Evolutionary conservation across 208 protist species (phyloP), one percentile per base, ranked within the genome.

Genomic region (Angomonas desouzai): DNA sequence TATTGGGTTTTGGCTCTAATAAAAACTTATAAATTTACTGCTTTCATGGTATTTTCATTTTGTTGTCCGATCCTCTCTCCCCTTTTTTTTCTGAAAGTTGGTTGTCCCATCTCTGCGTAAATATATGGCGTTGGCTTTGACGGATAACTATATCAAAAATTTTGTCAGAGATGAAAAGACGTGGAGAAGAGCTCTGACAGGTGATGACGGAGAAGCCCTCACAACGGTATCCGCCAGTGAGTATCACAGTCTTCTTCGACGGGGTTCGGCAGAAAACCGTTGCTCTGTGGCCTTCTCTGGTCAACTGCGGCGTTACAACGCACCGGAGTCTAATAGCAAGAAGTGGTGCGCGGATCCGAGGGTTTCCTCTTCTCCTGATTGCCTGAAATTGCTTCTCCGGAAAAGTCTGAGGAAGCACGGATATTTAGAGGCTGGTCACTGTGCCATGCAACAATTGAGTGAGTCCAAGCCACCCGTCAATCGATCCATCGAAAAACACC

Each of bases 111-210:
- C n/a, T n/a, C n/a, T n/a, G n/a, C n/a, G n/a, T n/a, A 23, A 23
- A 22, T 25, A 22, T 25, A 57, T 57, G 51, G 25, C 51, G 10
- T 23, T 57, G 3, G 25, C 51, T 22, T 28, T 65, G 13, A 56
- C 60, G 27, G 60, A 65, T 18, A 9, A 27, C 2, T 43, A 65
- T 23, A 29, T 65, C 27, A 65, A 65, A 30, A 34, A 45, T 7
- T 48, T 55, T 30, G 28, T 65, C 3, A 6, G 60, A n/a, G 60
- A 65, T 30, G 45, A 65, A 55, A 55, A 56, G 28, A 30, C 60
- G 27, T 65, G 60, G 60, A 18, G 22, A 11, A 53, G 38, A 18
- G 58, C 58, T 4, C 38, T 64, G 20, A 47, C 9, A 22, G 6
- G 25, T 6, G 53, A 18, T 9, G 10, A 45, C 32, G 30, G 27